Conservation (phyloP, 768 basidiomycete species). For the Hygrocybe coccinea region DNA sequence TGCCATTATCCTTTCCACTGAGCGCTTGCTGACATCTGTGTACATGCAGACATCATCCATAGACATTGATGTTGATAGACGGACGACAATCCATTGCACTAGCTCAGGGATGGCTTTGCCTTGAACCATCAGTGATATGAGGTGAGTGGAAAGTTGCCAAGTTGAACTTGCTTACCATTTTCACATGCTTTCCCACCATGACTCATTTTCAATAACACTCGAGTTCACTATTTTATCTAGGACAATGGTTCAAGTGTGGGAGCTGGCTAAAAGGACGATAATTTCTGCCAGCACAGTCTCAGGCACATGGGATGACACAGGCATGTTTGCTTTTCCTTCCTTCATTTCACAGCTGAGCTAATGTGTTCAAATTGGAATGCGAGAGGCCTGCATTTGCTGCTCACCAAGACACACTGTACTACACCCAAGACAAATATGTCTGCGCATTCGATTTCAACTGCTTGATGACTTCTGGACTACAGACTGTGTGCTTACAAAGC, state of each 20-base stretch:
- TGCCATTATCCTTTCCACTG: slow-evolving; percentile 3
- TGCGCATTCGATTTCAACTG: no score
- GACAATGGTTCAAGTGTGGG: slow-evolving; percentile 99
- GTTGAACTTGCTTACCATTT: no score
- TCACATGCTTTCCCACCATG: no score
- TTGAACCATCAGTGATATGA: background rate
- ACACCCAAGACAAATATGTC: no score
- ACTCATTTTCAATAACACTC: slow-evolving; percentile 84
- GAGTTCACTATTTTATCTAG: slow-evolving; percentile 91
- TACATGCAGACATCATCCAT: slow-evolving; percentile 4
- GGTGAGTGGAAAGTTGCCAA: no score
- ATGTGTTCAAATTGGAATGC: slow-evolving; percentile 95
- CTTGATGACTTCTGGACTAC: no score
- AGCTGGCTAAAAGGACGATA: slow-evolving; percentile 87
- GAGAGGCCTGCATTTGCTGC: slow-evolving; percentile 95
- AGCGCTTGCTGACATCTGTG: slow-evolving; percentile 1
- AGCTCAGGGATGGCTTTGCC: slow-evolving; percentile 2
- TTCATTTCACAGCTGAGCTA: background rate
- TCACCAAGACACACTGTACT: slow-evolving; percentile 62
- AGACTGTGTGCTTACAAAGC: slow-evolving; percentile 79
- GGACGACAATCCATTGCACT: slow-evolving; percentile 6
- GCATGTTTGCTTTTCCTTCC: slow-evolving; percentile 60
- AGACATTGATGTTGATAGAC: background rate
- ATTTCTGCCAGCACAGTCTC: slow-evolving; percentile 42
- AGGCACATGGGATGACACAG: slow-evolving; percentile 94